phyloP scores from a whole-genome alignment of 768 basidiomycete species.

The Lentinula edodes region DNA sequence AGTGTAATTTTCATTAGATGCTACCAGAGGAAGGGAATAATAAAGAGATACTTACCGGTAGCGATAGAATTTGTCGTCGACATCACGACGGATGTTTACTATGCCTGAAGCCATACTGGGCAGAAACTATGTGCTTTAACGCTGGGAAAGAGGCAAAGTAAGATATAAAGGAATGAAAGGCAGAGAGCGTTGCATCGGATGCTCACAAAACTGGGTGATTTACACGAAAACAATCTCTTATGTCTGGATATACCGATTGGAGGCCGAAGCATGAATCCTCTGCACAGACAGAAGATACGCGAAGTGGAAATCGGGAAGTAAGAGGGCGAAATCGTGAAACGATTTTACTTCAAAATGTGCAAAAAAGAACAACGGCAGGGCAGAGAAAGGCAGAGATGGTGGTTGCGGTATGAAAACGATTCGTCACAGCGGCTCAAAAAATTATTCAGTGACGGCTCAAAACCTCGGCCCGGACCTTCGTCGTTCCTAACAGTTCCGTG shows the following conservation, averaged over 20 bases:
- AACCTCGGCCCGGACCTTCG: background rate
- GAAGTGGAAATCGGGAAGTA: slow-evolving; percentile 31
- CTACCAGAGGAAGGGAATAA: background rate
- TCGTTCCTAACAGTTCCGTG: background rate
- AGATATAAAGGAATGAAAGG: background rate
- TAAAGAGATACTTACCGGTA: slow-evolving; percentile 56
- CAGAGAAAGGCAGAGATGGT: slow-evolving; percentile 8
- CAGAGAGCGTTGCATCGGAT: background rate
- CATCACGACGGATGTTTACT: slow-evolving; percentile 93
- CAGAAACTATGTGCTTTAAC: slow-evolving; percentile 40
- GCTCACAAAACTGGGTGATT: slow-evolving; percentile 51
- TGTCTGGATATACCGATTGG: slow-evolving; percentile 67
- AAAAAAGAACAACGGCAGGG: background rate
- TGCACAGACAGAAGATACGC: slow-evolving; percentile 62
- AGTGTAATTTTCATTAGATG: slow-evolving; percentile 8
- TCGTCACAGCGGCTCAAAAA: background rate
- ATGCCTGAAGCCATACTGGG: slow-evolving; percentile 82
- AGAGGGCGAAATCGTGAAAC: slow-evolving; percentile 62
- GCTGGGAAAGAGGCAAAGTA: slow-evolving; percentile 30
- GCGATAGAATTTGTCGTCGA: slow-evolving; percentile 95
- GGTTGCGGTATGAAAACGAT: slow-evolving; percentile 15
- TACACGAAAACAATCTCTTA: slow-evolving; percentile 49
- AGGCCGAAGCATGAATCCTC: slow-evolving; percentile 94
- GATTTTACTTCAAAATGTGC: slow-evolving; percentile 10
- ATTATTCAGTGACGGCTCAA: background rate